Evolutionary conservation across 805 yeast genomes (phyloP).

Genomic region (Phaffomyces opuntiae): DNA sequence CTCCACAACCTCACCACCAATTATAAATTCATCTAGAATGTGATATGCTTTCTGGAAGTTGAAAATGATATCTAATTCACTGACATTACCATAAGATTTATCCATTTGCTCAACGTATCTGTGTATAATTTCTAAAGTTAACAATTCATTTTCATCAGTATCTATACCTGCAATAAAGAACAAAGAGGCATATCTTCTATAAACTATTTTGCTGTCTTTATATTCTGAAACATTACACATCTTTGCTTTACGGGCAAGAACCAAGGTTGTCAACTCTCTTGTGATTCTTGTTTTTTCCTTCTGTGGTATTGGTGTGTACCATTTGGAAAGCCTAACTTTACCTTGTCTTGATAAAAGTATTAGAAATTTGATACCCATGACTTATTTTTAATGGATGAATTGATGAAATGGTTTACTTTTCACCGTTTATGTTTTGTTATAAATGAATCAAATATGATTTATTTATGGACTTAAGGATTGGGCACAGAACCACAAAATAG

Average conservation of each 20-base stretch:
- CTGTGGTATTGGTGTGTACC: constrained; percentile 82
- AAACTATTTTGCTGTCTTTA: constrained; percentile 70
- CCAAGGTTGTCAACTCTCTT: constrained; percentile 79
- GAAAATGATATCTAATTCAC: constrained; percentile 94
- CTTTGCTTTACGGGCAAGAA: constrained; percentile 78
- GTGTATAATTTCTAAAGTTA: constrained; percentile 81
- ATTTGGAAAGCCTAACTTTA: constrained; percentile 84
- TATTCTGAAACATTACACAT: constrained; percentile 53
- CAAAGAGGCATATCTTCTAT: constrained; percentile 87
- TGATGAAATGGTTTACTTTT: background rate
- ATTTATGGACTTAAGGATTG: too few relatives aligned
- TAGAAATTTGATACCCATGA: constrained; percentile 73
- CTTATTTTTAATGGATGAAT: background rate
- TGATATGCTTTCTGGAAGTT: constrained; percentile 92
- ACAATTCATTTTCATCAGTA: constrained; percentile 75
- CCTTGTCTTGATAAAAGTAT: constrained; percentile 90
- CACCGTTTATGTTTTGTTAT: background rate
- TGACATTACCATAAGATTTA: constrained; percentile 88
- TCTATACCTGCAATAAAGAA: constrained; percentile 87
- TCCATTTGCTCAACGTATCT: constrained; percentile 97
- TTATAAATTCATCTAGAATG: constrained; percentile 79
- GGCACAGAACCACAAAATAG: too few relatives aligned
- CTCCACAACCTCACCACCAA: constrained; percentile 86
- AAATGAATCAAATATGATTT: background rate
- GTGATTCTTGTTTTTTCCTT: constrained; percentile 81